Evolutionary conservation across 495 filamentous ascomycete genomes (phyloP).

Genomic region (Penicillium robsamsonii): DNA sequence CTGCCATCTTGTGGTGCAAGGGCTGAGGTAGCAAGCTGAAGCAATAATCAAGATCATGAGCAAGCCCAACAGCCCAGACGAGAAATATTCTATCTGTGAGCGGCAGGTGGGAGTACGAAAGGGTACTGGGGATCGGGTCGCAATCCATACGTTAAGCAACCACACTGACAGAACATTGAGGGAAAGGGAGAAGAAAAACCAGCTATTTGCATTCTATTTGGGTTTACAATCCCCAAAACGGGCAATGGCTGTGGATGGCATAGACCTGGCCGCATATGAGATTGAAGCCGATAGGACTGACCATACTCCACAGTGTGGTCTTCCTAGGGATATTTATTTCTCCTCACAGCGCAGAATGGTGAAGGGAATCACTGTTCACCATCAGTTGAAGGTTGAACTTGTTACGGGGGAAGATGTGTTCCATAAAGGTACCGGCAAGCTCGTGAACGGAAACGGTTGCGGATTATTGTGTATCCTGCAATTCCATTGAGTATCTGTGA

Average conservation of each 20-base stretch:
- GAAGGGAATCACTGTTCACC: not conserved
- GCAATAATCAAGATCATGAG: conserved; percentile 2
- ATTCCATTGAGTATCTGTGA: conserved; percentile 1
- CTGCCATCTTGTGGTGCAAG: not conserved
- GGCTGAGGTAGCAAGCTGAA: conserved; percentile 1
- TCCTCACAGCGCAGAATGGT: no score
- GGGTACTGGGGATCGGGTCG: not conserved
- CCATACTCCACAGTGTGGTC: not conserved
- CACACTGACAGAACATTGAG: not conserved
- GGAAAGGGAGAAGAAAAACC: not conserved
- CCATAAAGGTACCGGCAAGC: not conserved
- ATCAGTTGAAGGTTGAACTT: conserved; percentile 1
- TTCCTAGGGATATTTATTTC: no score
- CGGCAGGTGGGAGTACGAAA: not conserved
- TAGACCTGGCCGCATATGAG: conserved; percentile 1
- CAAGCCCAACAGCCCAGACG: not conserved
- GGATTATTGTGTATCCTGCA: not conserved
- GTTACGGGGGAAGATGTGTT: not conserved
- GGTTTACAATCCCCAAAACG: not conserved
- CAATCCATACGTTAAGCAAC: not conserved
- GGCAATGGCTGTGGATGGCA: not conserved
- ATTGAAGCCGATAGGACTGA: not conserved
- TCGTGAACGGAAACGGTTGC: not conserved
- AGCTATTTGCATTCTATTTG: not conserved
- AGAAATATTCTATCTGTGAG: not conserved